These are phyloP conservation scores for Curvularia sp. DNA, from an alignment of 2,329 filamentous ascomycete genomes.

Conservation along the genomic window DNA sequence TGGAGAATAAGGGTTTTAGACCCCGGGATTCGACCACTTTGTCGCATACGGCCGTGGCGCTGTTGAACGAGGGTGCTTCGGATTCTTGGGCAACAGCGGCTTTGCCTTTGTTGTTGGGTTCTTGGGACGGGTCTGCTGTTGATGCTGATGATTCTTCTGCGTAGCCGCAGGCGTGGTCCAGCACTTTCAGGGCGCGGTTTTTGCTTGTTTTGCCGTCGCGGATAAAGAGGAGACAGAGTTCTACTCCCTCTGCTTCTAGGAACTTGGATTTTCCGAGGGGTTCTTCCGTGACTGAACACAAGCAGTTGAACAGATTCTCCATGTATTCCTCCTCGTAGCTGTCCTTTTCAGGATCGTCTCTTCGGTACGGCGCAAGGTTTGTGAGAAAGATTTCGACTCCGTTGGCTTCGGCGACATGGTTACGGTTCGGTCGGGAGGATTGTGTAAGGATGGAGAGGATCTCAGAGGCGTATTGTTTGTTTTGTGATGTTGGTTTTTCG, in stretches of 20 bases:
- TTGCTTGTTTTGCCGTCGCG: slow-evolving; percentile 87
- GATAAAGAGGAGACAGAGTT: slow-evolving; percentile 90
- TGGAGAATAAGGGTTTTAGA: slow-evolving; percentile 81
- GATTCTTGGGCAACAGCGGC: slow-evolving; percentile 9
- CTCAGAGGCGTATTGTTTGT: slow-evolving; percentile 94
- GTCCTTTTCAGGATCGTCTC: slow-evolving; percentile 83
- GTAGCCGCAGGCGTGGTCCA: slow-evolving; percentile 81
- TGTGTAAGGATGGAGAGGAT: slow-evolving; percentile 89
- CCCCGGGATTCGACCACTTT: slow-evolving; percentile 83
- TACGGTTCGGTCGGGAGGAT: slow-evolving; percentile 70
- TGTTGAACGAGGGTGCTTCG: slow-evolving; percentile 22
- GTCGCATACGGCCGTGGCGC: slow-evolving; percentile 71
- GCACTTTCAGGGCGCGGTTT: slow-evolving; percentile 75
- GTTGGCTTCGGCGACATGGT: slow-evolving; percentile 68
- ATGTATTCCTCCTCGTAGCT: slow-evolving; percentile 93
- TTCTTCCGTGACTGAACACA: slow-evolving; percentile 83
- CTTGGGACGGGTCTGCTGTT: slow-evolving; percentile 16
- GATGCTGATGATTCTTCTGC: slow-evolving; percentile 33
- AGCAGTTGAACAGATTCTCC: slow-evolving; percentile 87
- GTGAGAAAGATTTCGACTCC: slow-evolving; percentile 83
- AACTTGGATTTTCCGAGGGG: slow-evolving; percentile 79
- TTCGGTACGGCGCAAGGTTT: slow-evolving; percentile 82
- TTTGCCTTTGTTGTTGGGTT: slow-evolving; percentile 33
- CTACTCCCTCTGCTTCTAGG: slow-evolving; percentile 87
- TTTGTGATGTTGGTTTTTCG: slow-evolving; percentile 77